Evolutionary conservation across 2,329 filamentous ascomycete species (phyloP), one percentile per base, ranked within the genome.

Genomic region (Botryotinia globosa): DNA sequence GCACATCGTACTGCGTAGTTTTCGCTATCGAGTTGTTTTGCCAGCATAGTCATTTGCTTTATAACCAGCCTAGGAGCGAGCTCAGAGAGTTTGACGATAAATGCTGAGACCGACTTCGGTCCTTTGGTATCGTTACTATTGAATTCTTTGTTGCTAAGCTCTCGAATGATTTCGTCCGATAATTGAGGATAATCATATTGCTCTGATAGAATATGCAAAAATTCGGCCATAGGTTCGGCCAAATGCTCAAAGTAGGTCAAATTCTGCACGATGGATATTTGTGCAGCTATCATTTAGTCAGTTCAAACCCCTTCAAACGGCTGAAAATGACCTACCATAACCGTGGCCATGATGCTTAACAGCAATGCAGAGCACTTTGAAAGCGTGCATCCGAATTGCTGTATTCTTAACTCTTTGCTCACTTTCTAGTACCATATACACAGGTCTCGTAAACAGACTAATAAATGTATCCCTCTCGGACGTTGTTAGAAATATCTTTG

Each of bases 221-320:
- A 97, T 81, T 99, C 97, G 45, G 96, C 96, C 96, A 99, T 99
- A 1, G 96, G 96, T 80, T 99, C 96, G 0, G 96, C 95, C n/a
- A 99, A 85, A 82, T 99, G 96, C 83, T 99, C 96, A 79, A 98
- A 99, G 81, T 99, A 99, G 8, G 96, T 97, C 77, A 99, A 84
- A 80, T 96, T 98, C 82, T 99, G 96, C 71, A 98, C 94, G 79
- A 99, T 97, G 63, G 94, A 97, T 65, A 97, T 98, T 86, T 99
- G 96, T 2, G 96, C 96, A 69, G 93, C 93, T 97, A 78, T n/a
- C 14, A 58, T 44, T 0, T 48, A 42, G 51, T 72, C 61, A 71
- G 69, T 61, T 37, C 9, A 37, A 83, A n/a, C 22, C 29, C n/a
- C 42, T 22, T 58, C 20, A 34, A 34, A 62, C 16, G 29, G 66